Base-by-base conservation (phyloP, 108 stramenopile genomes). In the Cyclotella sp. region DNA sequence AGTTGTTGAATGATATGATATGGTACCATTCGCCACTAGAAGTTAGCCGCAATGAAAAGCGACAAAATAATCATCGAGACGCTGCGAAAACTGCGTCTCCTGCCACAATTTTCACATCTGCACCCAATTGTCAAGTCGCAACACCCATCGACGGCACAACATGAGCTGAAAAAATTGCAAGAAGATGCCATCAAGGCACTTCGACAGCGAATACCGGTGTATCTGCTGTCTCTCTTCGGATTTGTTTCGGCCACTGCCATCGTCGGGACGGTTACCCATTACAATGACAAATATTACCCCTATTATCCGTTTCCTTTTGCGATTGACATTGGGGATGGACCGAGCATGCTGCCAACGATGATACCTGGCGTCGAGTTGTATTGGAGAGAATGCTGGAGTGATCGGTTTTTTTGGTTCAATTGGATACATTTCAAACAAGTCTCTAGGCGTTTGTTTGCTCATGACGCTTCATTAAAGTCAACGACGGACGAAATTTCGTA, bases 271-370 rank as follows among this genome's bases (percentile, higher is more conserved):
- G 21, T 54, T 44, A 72, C 65, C 10, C 82, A 83, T 24, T 60
- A 15, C 18, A 42, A 83, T 22, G 82, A 83, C 29, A 64, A 83
- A 11, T 42, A 67, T 9, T 76, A 61, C 53, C 42, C 44, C 2
- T 76, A 60, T 27, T 84, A 84, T 61, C 79, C 79, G 24, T 44
- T 84, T 3, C 91, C 91, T 11, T 89, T 84, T 39, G 78, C 86
- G 3, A 60, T 90, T 21, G 88, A 89, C 60, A 64, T 76, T 28
- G 85, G 83, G 18, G 21, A 74, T 9, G 93, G 93, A 12, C 85
- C 86, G 0, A 89, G 88, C 59, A 95, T 95, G 93, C 28, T 95
- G 27, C 93, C 93, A 0, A 95, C 91, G 19, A 89, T 95, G 43
- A 80, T 79, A 30, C 77, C 82, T 19, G 76, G 73, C 51, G 90